phyloP scores from a whole-genome alignment of 2,329 filamentous ascomycete genomes.

The Myotisia sp. region DNA sequence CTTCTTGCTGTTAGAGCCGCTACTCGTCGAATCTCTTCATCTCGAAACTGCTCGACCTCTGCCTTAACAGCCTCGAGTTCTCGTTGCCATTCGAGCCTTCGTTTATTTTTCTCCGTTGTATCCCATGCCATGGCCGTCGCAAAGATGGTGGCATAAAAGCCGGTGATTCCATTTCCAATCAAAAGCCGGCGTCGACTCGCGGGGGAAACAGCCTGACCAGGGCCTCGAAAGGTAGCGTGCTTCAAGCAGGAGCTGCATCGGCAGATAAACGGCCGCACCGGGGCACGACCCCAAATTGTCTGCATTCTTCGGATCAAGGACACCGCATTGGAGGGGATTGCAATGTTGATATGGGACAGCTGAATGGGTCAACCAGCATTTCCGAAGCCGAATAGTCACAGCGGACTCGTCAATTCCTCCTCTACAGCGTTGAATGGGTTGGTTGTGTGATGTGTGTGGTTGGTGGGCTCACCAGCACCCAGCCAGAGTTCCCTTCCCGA shows the following conservation, averaged over 20 bases:
- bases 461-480: no score
- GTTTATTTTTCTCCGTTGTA: slow-evolving; percentile 26
- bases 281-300: slow-evolving; percentile 30
- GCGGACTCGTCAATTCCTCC: no score
- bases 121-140: slow-evolving; percentile 29
- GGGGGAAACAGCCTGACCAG: slow-evolving; percentile 23
- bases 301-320: slow-evolving; percentile 26
- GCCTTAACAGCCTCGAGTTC: slow-evolving; percentile 31
- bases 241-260: slow-evolving; percentile 30
- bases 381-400: no score
- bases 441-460: no score
- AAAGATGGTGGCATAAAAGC: slow-evolving; percentile 33
- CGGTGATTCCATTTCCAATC: slow-evolving; percentile 30
- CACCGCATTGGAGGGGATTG: neutral
- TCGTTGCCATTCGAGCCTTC: slow-evolving; percentile 28
- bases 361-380: no score
- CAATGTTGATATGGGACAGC: neutral
- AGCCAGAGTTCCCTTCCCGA: no score
- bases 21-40: slow-evolving; percentile 26
- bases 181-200: slow-evolving; percentile 26
- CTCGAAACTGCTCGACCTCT: slow-evolving; percentile 26
- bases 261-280: slow-evolving; percentile 24
- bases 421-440: no score
- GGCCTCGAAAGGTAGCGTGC: slow-evolving; percentile 21
- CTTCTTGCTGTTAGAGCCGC: slow-evolving; percentile 19